Conservation (phyloP, 2,329 filamentous ascomycete species). For the Cladosporium sp. region DNA sequence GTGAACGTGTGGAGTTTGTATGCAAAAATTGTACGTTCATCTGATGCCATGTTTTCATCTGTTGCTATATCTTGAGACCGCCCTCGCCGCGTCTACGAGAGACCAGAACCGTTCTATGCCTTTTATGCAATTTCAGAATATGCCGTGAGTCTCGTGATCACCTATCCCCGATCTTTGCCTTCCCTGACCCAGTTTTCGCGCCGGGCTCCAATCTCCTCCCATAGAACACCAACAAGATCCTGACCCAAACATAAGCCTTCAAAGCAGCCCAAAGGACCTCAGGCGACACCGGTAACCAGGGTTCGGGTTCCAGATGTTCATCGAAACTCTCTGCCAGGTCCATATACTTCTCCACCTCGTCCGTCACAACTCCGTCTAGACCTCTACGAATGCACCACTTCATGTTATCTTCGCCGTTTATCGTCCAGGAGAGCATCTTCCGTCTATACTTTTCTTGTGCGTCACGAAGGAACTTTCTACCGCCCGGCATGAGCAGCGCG, state of each 20-base stretch:
- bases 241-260: conserved; percentile 4
- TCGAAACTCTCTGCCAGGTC: conserved; percentile 50
- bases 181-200: no score
- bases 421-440: conserved; percentile 74
- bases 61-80: no score
- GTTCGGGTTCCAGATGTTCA: conserved; percentile 27
- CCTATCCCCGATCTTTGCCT: no score
- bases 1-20: no score
- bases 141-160: no score
- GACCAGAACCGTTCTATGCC: no score
- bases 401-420: conserved; percentile 75
- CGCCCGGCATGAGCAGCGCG: conserved; percentile 61
- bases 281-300: conserved; percentile 22
- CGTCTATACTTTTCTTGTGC: conserved; percentile 40
- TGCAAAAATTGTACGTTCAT: no score
- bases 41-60: no score
- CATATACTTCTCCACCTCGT: conserved; percentile 65
- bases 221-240: conserved; percentile 3
- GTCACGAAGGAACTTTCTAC: conserved; percentile 56
- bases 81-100: no score
- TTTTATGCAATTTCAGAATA: no score
- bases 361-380: conserved; percentile 79
- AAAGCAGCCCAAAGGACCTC: conserved; percentile 7
- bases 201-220: neutral
- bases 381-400: conserved; percentile 63